Conservation (phyloP, 805 yeast species). For the Yamadazyma kitorensis region DNA sequence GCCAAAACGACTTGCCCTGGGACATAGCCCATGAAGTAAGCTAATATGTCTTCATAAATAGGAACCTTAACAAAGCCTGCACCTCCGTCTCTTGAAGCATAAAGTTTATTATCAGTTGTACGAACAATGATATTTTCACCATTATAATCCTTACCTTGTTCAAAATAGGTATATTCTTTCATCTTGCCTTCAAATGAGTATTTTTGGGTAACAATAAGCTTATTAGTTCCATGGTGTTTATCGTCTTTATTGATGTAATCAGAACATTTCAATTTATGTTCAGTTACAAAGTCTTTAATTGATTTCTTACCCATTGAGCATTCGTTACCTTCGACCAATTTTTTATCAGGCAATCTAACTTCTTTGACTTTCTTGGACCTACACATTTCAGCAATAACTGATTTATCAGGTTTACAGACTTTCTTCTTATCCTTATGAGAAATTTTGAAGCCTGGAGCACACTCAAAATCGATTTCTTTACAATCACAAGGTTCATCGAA, state of each 20-base stretch:
- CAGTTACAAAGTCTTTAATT: slow-evolving; percentile 21
- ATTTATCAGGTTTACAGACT: slow-evolving; percentile 44
- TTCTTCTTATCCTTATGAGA: slow-evolving; percentile 32
- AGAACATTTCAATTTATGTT: slow-evolving; percentile 34
- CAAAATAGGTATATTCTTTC: slow-evolving; percentile 57
- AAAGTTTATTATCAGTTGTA: slow-evolving; percentile 51
- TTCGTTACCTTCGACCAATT: slow-evolving; percentile 41
- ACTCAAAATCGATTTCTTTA: slow-evolving; percentile 65
- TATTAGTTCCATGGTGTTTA: slow-evolving; percentile 11
- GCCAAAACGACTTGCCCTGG: slow-evolving; percentile 56
- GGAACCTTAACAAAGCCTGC: slow-evolving; percentile 35
- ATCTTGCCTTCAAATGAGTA: slow-evolving; percentile 53
- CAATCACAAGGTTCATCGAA: slow-evolving; percentile 63
- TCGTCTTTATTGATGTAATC: slow-evolving; percentile 19
- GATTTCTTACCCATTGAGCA: slow-evolving; percentile 34
- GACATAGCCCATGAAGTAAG: slow-evolving; percentile 49
- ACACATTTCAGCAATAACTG: slow-evolving; percentile 24
- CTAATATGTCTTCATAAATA: slow-evolving; percentile 30
- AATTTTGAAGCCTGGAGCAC: slow-evolving; percentile 48
- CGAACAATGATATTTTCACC: slow-evolving; percentile 53
- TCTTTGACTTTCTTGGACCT: slow-evolving; percentile 16
- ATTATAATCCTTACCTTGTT: slow-evolving; percentile 37
- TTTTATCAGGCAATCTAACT: slow-evolving; percentile 36
- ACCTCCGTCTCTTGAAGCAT: slow-evolving; percentile 57
- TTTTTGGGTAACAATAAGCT: slow-evolving; percentile 34